Conservation (phyloP, 805 yeast genomes). For the Wickerhamomyces kurtzmanii region DNA sequence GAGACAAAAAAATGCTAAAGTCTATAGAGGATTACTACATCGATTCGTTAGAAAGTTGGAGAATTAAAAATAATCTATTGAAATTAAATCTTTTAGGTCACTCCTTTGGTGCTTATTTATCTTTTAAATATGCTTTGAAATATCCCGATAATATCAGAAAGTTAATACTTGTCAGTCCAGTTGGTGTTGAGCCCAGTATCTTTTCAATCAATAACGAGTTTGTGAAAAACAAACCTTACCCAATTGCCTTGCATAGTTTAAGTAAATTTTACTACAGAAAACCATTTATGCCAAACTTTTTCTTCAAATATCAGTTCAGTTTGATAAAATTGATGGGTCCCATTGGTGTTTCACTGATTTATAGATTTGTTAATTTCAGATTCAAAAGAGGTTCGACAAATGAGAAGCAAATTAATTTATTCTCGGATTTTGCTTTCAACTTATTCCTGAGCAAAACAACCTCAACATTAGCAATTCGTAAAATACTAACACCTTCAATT, state of each 20-base stretch:
- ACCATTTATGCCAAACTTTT: slow-evolving; percentile 18
- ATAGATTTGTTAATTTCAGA: slow-evolving; percentile 20
- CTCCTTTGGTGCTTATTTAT: slow-evolving; percentile 71
- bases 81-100: slow-evolving; percentile 63
- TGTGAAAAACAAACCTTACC: slow-evolving; percentile 9
- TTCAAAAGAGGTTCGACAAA: slow-evolving; percentile 14
- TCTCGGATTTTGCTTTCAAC: slow-evolving; percentile 12
- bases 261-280: slow-evolving; percentile 20
- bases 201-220: slow-evolving; percentile 36
- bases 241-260: slow-evolving; percentile 26
- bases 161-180: slow-evolving; percentile 61
- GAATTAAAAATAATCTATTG: slow-evolving; percentile 34
- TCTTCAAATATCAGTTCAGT: slow-evolving; percentile 30
- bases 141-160: slow-evolving; percentile 45
- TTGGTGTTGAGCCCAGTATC: slow-evolving; percentile 66
- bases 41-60: slow-evolving; percentile 58
- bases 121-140: slow-evolving; percentile 50
- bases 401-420: slow-evolving; percentile 8
- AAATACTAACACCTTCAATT: slow-evolving; percentile 18
- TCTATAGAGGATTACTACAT: slow-evolving; percentile 47
- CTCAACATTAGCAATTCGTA: slow-evolving; percentile 10
- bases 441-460: slow-evolving; percentile 12
- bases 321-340: slow-evolving; percentile 37
- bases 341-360: slow-evolving; percentile 25
- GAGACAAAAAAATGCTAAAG: slow-evolving; percentile 12